A percentile compares a stretch with the other conserved stretches of the same genome.
These are phyloP conservation scores for Acrocalymma vagum DNA, from an alignment of 2,329 filamentous ascomycete genomes.

Conservation along the genomic window DNA sequence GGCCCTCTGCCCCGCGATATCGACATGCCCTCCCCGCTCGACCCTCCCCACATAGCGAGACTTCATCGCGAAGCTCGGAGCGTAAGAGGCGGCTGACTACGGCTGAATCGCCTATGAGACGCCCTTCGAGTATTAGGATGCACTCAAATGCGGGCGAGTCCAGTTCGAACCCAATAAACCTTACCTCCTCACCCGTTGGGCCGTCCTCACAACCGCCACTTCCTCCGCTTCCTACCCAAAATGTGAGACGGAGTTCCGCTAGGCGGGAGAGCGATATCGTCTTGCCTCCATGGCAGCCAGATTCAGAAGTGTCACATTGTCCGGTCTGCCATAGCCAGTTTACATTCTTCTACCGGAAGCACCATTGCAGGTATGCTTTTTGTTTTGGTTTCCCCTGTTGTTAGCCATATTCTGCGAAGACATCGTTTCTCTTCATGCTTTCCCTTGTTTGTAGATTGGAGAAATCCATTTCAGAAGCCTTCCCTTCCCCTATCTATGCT, in stretches of 20 bases:
- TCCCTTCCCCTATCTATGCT: too few species aligned
- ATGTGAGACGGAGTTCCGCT: background rate
- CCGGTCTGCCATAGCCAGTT: conserved; percentile 85
- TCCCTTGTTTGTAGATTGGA: too few species aligned
- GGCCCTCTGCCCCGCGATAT: conserved; percentile 12
- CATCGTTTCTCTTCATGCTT: too few species aligned
- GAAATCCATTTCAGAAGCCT: background rate
- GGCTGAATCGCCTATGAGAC: conserved; percentile 39
- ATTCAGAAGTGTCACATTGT: conserved; percentile 81
- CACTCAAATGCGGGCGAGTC: conserved; percentile 22
- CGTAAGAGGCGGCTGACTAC: conserved; percentile 47
- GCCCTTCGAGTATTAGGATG: conserved; percentile 36
- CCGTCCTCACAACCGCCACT: conserved; percentile 17
- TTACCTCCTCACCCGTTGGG: conserved; percentile 28
- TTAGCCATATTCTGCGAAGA: too few species aligned
- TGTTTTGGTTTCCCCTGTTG: too few species aligned
- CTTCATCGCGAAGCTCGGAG: conserved; percentile 34
- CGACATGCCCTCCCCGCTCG: conserved; percentile 29
- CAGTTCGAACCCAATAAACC: conserved; percentile 30
- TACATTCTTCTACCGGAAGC: conserved; percentile 85
- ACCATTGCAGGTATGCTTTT: conserved; percentile 85
- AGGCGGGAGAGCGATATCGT: conserved; percentile 56
- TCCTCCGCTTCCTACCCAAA: conserved; percentile 19
- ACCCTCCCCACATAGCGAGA: conserved; percentile 24
- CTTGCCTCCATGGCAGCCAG: conserved; percentile 86